A percentile compares a stretch with the other conserved stretches of the same genome.
These are phyloP conservation scores for Panaeolus papilionaceus DNA, from an alignment of 768 basidiomycete genomes.

Conservation along the genomic window DNA sequence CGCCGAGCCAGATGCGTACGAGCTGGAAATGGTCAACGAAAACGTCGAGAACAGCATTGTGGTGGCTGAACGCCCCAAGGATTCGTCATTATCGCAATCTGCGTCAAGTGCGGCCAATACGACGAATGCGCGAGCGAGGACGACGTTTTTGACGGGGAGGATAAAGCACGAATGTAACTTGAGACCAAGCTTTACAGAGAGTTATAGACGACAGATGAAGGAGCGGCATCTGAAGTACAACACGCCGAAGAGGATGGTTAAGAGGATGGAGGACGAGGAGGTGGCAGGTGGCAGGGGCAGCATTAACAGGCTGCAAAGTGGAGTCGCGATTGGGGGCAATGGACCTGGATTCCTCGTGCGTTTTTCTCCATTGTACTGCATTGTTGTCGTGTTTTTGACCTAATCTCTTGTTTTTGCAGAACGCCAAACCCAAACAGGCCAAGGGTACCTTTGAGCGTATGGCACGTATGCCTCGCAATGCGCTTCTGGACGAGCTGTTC, in stretches of 20 bases:
- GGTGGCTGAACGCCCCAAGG: slow-evolving; percentile 83
- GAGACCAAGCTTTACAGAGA: slow-evolving; percentile 69
- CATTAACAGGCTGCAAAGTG: slow-evolving; percentile 81
- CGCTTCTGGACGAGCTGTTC: slow-evolving; percentile 87
- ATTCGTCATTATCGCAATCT: slow-evolving; percentile 44
- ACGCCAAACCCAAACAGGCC: slow-evolving; percentile 67
- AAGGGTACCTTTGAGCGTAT: slow-evolving; percentile 86
- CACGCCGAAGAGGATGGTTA: slow-evolving; percentile 68
- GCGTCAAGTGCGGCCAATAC: slow-evolving; percentile 46
- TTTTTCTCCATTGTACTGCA: slow-evolving; percentile 24
- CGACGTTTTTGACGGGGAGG: slow-evolving; percentile 78
- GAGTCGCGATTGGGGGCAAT: slow-evolving; percentile 60
- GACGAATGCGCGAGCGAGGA: slow-evolving; percentile 67
- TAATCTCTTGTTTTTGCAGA: slow-evolving; percentile 41
- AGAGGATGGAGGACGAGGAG: slow-evolving; percentile 75
- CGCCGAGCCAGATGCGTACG: slow-evolving; percentile 73
- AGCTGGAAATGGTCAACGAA: slow-evolving; percentile 88
- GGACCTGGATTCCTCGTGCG: slow-evolving; percentile 71
- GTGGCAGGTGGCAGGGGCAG: slow-evolving; percentile 73
- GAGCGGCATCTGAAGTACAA: slow-evolving; percentile 71
- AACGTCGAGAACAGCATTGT: slow-evolving; percentile 86
- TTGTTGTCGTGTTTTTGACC: slow-evolving; percentile 11
- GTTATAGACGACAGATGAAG: slow-evolving; percentile 75
- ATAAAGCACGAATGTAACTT: slow-evolving; percentile 85
- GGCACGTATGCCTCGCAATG: slow-evolving; percentile 90